Evolutionary conservation across 225 moss, liverwort and hornwort genomes (phyloP).

Genomic region (Antitrichia curtipendula): DNA sequence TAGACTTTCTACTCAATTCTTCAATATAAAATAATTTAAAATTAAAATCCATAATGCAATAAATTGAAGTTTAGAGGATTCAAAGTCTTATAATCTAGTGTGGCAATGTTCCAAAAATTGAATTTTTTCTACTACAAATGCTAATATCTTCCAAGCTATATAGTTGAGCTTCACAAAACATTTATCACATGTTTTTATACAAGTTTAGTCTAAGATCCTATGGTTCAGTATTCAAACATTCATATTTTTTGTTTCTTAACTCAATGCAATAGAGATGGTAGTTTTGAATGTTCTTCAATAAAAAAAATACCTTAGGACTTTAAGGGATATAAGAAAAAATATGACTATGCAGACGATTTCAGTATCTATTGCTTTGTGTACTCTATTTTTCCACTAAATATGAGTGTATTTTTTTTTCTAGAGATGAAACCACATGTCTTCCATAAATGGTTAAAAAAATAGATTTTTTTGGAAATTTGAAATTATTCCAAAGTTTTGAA

Average conservation of each 20-base stretch:
- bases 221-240: neutral
- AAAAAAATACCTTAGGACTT: no score
- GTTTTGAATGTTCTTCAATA: no score
- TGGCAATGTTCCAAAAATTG: neutral
- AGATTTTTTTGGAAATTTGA: no score
- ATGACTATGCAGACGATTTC: fast-evolving
- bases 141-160: neutral
- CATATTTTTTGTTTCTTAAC: no score
- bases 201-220: neutral
- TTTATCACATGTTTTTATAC: neutral
- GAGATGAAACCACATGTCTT: no score
- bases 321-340: fast-evolving
- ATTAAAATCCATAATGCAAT: neutral
- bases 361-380: neutral
- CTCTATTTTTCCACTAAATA: neutral
- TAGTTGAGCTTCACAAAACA: no score
- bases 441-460: no score
- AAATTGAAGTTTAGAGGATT: neutral
- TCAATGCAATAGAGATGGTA: no score
- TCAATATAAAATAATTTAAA: neutral
- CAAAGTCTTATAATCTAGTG: neutral
- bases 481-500: no score
- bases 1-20: fast-evolving
- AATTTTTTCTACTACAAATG: neutral
- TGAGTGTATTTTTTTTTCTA: no score